Conservation (phyloP, 768 basidiomycete species). For the Piloderma croceum region DNA sequence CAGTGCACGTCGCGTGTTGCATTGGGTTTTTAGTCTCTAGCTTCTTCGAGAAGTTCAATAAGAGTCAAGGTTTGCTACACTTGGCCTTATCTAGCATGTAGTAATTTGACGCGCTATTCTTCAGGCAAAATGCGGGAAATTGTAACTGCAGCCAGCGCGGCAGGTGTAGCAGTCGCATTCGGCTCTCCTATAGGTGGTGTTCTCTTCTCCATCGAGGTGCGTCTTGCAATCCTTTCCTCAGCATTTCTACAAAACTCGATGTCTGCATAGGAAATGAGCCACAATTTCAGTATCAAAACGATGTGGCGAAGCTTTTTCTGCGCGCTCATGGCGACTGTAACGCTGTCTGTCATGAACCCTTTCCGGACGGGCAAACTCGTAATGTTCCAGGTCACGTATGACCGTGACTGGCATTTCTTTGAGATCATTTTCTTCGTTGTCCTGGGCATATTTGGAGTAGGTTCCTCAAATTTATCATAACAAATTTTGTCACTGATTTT, state of each 20-base stretch:
- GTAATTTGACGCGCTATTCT: conserved; percentile 13
- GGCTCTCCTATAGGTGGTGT: conserved; percentile 98
- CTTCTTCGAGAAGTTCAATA: conserved; percentile 72
- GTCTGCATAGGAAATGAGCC: conserved; percentile 88
- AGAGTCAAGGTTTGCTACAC: conserved; percentile 70
- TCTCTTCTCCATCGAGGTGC: conserved; percentile 92
- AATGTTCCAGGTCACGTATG: conserved; percentile 96
- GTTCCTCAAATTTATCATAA: conserved; percentile 15
- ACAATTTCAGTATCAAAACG: conserved; percentile 92
- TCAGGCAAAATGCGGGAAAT: conserved; percentile 83
- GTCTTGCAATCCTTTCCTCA: conserved; percentile 9
- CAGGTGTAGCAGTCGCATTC: conserved; percentile 97
- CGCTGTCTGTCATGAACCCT: conserved; percentile 94
- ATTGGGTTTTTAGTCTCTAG: conserved; percentile 88
- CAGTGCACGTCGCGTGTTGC: conserved; percentile 95
- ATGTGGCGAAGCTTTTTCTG: conserved; percentile 99
- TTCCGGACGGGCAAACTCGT: conserved; percentile 97
- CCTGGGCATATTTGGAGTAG: conserved; percentile 91
- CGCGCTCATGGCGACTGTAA: conserved; percentile 93
- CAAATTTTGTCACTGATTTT: conserved; percentile 6
- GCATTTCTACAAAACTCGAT: conserved; percentile 1
- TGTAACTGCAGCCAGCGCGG: conserved; percentile 91
- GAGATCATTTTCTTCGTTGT: conserved; percentile 96
- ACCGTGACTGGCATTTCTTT: conserved; percentile 98
- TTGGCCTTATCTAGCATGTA: background rate